Percentiles rank a stretch among this genome's conserved stretches.
phyloP scores from a whole-genome alignment of 768 basidiomycete species.

The Kwoniella mangroviensis region DNA sequence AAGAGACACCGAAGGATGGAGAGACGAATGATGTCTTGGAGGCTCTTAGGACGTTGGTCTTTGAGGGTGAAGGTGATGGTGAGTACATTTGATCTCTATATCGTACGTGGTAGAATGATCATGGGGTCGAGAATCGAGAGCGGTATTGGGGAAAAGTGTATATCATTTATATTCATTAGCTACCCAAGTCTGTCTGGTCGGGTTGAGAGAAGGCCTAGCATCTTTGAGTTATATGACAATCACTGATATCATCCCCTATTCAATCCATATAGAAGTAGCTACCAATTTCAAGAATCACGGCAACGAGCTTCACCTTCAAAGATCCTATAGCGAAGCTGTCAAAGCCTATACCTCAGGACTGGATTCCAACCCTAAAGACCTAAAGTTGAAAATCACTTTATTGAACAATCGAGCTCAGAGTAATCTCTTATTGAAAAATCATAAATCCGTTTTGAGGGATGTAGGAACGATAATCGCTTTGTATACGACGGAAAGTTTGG shows the following conservation, averaged over 20 bases:
- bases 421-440: constrained; percentile 88
- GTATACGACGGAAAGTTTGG: constrained; percentile 23
- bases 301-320: constrained; percentile 89
- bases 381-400: constrained; percentile 62
- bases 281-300: constrained; percentile 93
- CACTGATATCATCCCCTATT: constrained; percentile 2
- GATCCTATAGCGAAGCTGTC: constrained; percentile 81
- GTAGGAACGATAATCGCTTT: constrained; percentile 44
- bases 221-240: too few relatives aligned
- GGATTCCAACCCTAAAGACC: constrained; percentile 77
- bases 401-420: constrained; percentile 90
- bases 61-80: constrained; percentile 96
- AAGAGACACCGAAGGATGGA: constrained; percentile 73
- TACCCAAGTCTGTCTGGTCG: too few relatives aligned
- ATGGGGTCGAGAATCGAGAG: background rate
- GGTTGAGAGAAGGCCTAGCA: too few relatives aligned
- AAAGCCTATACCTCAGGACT: constrained; percentile 90
- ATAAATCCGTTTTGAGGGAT: constrained; percentile 81
- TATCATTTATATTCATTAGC: too few relatives aligned
- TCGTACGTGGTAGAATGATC: background rate
- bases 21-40: constrained; percentile 70
- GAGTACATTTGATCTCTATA: constrained; percentile 56
- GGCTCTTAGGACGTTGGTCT: constrained; percentile 80
- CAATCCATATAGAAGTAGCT: constrained; percentile 70
- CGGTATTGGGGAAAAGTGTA: too few relatives aligned